phyloP scores from a whole-genome alignment of 116 monocot species.

The Papilionanthe hybrid region DNA sequence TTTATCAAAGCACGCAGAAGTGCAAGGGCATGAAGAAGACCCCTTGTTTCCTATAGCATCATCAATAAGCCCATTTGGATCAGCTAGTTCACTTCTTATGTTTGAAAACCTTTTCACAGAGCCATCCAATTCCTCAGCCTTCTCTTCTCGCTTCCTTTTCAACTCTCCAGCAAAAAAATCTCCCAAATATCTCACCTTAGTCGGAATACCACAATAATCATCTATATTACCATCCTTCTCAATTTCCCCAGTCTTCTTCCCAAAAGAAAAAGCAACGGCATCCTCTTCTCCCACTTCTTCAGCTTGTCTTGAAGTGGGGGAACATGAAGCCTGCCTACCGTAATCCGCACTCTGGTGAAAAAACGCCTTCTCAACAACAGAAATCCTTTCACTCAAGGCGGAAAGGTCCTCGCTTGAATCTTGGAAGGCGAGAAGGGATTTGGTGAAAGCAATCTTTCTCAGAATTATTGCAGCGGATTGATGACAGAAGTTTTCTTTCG shows the following conservation, averaged over 20 bases:
- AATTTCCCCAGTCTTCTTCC: not conserved
- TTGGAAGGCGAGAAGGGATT: not conserved
- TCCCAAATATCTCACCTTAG: not conserved
- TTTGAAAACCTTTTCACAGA: not conserved
- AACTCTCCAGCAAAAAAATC: not conserved
- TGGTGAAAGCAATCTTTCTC: not conserved
- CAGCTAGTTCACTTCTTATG: not conserved
- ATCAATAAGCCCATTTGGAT: not conserved
- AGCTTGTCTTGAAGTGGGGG: not conserved
- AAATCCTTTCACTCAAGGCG: not conserved
- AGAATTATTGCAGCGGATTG: too few species aligned
- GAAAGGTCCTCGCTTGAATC: not conserved
- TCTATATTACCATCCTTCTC: not conserved
- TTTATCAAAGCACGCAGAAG: conserved; percentile 2
- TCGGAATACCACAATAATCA: not conserved
- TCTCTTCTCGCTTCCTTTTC: not conserved
- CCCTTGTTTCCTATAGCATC: not conserved
- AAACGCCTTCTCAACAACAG: not conserved
- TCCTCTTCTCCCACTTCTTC: not conserved
- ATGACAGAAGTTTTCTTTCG: not conserved
- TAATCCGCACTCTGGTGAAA: not conserved
- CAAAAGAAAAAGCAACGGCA: not conserved
- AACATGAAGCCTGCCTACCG: not conserved
- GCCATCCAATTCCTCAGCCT: not conserved
- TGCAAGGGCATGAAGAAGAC: not conserved